Percentiles rank a stretch among this genome's conserved stretches.
phyloP scores from a whole-genome alignment of 306 rosid genomes.

The Vigna trinervia region DNA sequence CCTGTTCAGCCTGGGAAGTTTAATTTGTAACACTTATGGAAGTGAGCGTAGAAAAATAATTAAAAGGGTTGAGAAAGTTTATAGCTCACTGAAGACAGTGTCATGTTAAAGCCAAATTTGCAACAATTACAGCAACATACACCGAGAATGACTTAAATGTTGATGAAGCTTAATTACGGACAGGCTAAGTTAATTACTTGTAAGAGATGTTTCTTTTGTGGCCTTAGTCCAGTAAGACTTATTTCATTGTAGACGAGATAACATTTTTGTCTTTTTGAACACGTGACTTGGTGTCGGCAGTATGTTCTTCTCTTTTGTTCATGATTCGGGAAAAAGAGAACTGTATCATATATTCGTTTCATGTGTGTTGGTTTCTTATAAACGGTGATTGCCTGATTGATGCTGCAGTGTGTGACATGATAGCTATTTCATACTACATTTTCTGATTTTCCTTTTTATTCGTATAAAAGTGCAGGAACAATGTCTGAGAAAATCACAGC shows the following conservation, averaged over 20 bases:
- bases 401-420: conserved; percentile 2
- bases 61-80: not conserved
- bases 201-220: not conserved
- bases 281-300: not conserved
- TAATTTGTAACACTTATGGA: not conserved
- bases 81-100: not conserved
- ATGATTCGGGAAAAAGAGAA: conserved; percentile 2
- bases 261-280: conserved; percentile 20
- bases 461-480: conserved; percentile 48
- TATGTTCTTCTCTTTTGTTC: conserved; percentile 14
- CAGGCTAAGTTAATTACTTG: conserved; percentile 2
- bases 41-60: not conserved
- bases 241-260: not conserved
- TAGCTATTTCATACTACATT: conserved; percentile 11
- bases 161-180: conserved; percentile 4
- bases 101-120: not conserved
- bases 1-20: not conserved
- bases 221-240: not conserved
- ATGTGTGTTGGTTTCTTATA: conserved; percentile 20
- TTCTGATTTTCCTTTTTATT: conserved; percentile 33
- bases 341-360: conserved; percentile 21
- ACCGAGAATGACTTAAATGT: not conserved
- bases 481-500: conserved; percentile 75
- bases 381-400: not conserved
- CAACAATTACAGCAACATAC: not conserved